Percentiles rank a stretch among this genome's conserved stretches.
Conservation (phyloP, 2,329 filamentous ascomycete species). For the Fusarium stilboides region DNA sequence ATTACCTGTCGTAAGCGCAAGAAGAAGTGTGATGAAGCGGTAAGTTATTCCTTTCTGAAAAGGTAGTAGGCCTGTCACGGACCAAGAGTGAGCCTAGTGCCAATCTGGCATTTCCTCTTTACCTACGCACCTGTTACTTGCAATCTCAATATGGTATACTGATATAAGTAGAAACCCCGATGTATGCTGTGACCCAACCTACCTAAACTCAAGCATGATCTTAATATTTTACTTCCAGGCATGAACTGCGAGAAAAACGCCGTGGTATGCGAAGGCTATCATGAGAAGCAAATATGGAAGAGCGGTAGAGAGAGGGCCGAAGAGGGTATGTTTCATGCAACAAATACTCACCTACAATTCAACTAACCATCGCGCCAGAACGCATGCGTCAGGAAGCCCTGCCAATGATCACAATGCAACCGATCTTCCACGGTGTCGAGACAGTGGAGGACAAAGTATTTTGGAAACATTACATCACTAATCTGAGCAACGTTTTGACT, state of each 20-base stretch:
- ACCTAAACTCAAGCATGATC: neutral
- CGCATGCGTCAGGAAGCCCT: constrained; percentile 65
- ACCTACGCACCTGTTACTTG: neutral
- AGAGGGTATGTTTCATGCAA: constrained; percentile 66
- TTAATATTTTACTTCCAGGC: constrained; percentile 63
- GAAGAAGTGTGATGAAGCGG: constrained; percentile 80
- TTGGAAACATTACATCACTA: constrained; percentile 85
- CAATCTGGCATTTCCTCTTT: neutral
- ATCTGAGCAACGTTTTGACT: constrained; percentile 85
- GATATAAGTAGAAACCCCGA: constrained; percentile 52
- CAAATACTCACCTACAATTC: neutral
- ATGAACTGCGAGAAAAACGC: constrained; percentile 95
- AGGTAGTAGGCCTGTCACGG: neutral
- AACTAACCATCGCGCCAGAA: constrained; percentile 57
- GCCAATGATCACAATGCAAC: constrained; percentile 70
- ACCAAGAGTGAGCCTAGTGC: neutral
- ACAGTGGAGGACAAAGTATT: constrained; percentile 84
- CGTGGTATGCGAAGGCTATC: constrained; percentile 91
- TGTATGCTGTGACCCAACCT: constrained; percentile 60
- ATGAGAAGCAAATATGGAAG: constrained; percentile 88
- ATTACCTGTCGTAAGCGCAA: constrained; percentile 78
- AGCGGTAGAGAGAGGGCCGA: constrained; percentile 84
- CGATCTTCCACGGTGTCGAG: constrained; percentile 86
- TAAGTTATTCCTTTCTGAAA: constrained; percentile 16
- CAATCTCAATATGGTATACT: neutral